Percentiles rank a stretch among this genome's conserved stretches.
Conservation (phyloP, 78 protist species). For the Speleostelium caveatum region DNA sequence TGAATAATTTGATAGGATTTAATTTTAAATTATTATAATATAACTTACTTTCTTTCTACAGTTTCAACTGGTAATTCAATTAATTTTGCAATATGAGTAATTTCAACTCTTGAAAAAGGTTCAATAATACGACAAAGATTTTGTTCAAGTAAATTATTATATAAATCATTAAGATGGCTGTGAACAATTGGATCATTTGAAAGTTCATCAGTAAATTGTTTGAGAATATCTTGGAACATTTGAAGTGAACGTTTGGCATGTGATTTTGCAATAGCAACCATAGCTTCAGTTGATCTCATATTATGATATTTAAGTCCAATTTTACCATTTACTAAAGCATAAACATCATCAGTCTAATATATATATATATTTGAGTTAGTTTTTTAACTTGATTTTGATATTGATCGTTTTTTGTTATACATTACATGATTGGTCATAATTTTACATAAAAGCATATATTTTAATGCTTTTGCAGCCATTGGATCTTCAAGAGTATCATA, state of each 20-base stretch:
- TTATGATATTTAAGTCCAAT: constrained; percentile 86
- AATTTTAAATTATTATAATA: background rate
- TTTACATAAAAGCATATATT: constrained; percentile 97
- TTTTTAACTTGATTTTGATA: too few relatives aligned
- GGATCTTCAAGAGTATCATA: constrained; percentile 82
- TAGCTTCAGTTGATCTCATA: constrained; percentile 88
- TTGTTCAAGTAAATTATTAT: constrained; percentile 93
- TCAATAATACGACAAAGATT: constrained; percentile 94
- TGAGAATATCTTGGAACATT: constrained; percentile 78
- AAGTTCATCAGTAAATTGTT: constrained; percentile 61
- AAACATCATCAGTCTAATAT: constrained; percentile 89
- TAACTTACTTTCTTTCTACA: constrained; percentile 87
- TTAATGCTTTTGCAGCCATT: constrained; percentile 84
- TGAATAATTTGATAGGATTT: background rate
- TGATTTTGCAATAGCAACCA: constrained; percentile 91
- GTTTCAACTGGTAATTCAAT: constrained; percentile 85
- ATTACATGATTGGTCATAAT: constrained; percentile 89
- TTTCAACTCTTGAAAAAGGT: constrained; percentile 96
- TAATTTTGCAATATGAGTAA: constrained; percentile 89
- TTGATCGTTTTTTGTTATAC: background rate
- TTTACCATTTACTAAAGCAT: constrained; percentile 90
- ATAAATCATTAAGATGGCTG: constrained; percentile 85
- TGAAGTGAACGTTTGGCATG: constrained; percentile 84
- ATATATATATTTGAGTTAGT: background rate
- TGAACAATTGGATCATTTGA: constrained; percentile 74